Evolutionary conservation across 108 stramenopile species (phyloP).

Genomic region (Pseudonitzschia multiseries): DNA sequence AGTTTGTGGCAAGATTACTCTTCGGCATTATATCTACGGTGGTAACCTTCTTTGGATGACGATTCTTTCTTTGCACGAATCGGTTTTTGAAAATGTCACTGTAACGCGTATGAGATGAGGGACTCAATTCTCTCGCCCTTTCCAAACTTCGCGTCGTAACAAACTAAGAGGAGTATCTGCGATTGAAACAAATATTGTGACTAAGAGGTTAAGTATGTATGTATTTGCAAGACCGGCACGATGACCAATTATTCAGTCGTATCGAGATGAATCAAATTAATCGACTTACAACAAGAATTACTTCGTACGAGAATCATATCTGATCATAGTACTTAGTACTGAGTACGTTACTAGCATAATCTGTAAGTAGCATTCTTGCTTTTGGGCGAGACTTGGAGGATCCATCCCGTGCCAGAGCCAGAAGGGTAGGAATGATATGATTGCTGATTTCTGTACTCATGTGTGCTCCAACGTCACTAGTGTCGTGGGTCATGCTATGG

Average conservation of each 20-base stretch:
- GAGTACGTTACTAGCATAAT: no score
- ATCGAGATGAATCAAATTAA: no score
- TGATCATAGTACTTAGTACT: no score
- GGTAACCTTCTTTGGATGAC: no score
- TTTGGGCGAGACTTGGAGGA: conserved; percentile 40
- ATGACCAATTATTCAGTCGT: no score
- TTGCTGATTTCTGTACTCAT: conserved; percentile 23
- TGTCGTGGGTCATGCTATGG: background rate
- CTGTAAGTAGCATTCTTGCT: conserved; percentile 53
- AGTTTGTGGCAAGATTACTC: background rate
- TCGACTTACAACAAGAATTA: no score
- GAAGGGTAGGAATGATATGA: conserved; percentile 37
- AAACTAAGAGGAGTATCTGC: no score
- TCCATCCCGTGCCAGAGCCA: conserved; percentile 42
- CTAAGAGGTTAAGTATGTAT: no score
- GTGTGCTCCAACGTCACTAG: background rate
- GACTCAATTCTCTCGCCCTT: conserved; percentile 52
- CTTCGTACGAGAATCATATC: no score
- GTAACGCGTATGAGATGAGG: conserved; percentile 37
- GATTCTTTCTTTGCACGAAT: no score
- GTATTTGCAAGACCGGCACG: no score
- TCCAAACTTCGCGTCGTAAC: conserved; percentile 40
- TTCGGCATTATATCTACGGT: background rate
- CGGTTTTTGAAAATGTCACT: background rate
- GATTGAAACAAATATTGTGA: no score